Evolutionary conservation across 2,329 filamentous ascomycete genomes (phyloP).

Genomic region (Trichoderma sp.): DNA sequence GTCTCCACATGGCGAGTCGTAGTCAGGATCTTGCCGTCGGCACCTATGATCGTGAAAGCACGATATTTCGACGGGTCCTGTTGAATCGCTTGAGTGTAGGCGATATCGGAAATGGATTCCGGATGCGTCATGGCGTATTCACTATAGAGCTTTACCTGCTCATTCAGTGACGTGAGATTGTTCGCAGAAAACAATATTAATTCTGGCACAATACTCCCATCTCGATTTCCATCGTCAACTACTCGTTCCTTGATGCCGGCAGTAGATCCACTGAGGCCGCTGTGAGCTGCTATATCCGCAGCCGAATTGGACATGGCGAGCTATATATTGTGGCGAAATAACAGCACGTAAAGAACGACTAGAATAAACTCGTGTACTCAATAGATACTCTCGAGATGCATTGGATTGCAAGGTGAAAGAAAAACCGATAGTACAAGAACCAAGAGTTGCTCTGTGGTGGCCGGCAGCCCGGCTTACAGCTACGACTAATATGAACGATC

Average conservation of each 20-base stretch:
- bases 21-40: not conserved
- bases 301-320: too few relatives aligned
- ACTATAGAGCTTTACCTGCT: conserved; percentile 10
- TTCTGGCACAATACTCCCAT: not conserved
- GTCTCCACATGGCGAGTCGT: not conserved
- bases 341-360: too few relatives aligned
- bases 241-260: not conserved
- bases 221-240: not conserved
- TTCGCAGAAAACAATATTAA: conserved; percentile 23
- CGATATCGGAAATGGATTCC: not conserved
- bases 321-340: too few relatives aligned
- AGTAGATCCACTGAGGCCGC: not conserved
- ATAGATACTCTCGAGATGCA: too few relatives aligned
- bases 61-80: not conserved
- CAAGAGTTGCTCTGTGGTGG: too few relatives aligned
- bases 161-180: conserved; percentile 9
- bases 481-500: too few relatives aligned
- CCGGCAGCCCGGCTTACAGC: too few relatives aligned
- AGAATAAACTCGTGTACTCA: too few relatives aligned
- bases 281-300: not conserved
- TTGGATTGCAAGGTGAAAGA: too few relatives aligned
- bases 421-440: too few relatives aligned
- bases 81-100: conserved; percentile 18
- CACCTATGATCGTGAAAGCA: not conserved
- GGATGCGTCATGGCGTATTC: not conserved